Evolutionary conservation across 768 basidiomycete genomes (phyloP), one percentile per base, ranked within the genome.

Genomic region (Mycena filopes): DNA sequence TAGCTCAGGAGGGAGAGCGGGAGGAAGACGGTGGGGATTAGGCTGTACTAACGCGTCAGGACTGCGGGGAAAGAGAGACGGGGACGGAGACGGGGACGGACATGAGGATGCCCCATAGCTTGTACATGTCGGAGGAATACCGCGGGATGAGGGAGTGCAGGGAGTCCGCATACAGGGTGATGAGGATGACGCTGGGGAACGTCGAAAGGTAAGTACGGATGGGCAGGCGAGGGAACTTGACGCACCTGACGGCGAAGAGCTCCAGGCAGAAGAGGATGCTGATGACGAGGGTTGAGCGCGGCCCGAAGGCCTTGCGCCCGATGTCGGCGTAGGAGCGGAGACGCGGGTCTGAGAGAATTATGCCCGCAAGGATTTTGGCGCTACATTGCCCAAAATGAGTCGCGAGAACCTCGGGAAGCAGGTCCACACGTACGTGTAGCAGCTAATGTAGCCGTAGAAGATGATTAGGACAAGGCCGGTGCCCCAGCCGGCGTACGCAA

Each of bases 401-500:
- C 36, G 36, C 36, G 9, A 5, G 5, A 36, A 15, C 15, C 15
- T 36, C 36, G 9, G 2, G 36, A 15, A 10, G 36, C 15, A 36
- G 36, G 10, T 15, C 9, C 31, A 12, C 10, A 85, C 92, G 60
- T 72, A 96, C 94, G 94, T 96, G 76, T 98, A 94, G 73, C 95
- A 97, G 16, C 95, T 91, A 20, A 97, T 77, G 66, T 84, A 83
- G 0, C 92, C 94, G 72, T 95, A 96, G 61, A 87, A 86, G 12
- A 93, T 75, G 63, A 98, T 87, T 20, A 98, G 81, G 28, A 84
- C 13, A 0, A 89, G 89, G 4, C 96, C 96, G 49, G 85, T 82
- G n/a, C 90, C 80, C 97, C 96, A 98, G 3, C 97, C 97, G 1
- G 95, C 88, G 71, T 94, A 96, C 0, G 95, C 89, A 71, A 98